Percentiles rank a stretch among this genome's conserved stretches.
Conservation (phyloP, 1,139 yeast species). For the Protomyces arabidopsidicola region DNA sequence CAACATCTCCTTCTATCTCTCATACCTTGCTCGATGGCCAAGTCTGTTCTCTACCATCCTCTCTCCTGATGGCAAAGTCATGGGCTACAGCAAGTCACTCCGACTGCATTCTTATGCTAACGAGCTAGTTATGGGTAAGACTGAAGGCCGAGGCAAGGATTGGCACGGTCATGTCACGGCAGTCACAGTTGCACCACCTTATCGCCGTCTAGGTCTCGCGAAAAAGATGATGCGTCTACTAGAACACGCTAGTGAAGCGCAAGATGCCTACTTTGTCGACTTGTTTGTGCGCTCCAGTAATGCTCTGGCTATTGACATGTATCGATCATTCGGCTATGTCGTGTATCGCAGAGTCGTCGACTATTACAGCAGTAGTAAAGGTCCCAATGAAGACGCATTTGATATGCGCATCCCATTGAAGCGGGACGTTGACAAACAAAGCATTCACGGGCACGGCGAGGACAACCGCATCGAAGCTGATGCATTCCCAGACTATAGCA, state of each 20-base stretch:
- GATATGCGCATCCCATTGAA: constrained; percentile 51
- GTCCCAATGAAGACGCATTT: constrained; percentile 78
- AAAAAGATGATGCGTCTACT: constrained; percentile 63
- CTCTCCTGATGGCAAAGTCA: constrained; percentile 25
- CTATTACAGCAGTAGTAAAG: constrained; percentile 60
- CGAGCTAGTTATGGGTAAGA: constrained; percentile 74
- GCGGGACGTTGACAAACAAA: constrained; percentile 46
- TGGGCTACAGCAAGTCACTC: constrained; percentile 14
- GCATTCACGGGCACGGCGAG: constrained; percentile 36
- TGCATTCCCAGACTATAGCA: constrained; percentile 27
- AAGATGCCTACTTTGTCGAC: constrained; percentile 74
- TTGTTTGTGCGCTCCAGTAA: constrained; percentile 86
- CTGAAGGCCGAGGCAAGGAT: constrained; percentile 76
- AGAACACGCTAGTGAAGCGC: constrained; percentile 62
- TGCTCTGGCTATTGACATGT: constrained; percentile 68
- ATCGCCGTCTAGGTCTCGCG: constrained; percentile 81
- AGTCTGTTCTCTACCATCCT: constrained; percentile 49
- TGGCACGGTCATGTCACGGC: constrained; percentile 99
- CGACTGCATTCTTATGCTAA: background rate
- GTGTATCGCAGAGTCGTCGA: constrained; percentile 86
- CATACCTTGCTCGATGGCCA: constrained; percentile 84
- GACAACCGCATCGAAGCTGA: constrained; percentile 33
- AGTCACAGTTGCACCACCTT: constrained; percentile 78
- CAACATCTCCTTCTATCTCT: constrained; percentile 74
- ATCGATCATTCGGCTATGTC: constrained; percentile 78